A percentile compares a stretch with the other conserved stretches of the same genome.
Conservation (phyloP, 2,329 filamentous ascomycete species). For the Zasmidium cellare region DNA sequence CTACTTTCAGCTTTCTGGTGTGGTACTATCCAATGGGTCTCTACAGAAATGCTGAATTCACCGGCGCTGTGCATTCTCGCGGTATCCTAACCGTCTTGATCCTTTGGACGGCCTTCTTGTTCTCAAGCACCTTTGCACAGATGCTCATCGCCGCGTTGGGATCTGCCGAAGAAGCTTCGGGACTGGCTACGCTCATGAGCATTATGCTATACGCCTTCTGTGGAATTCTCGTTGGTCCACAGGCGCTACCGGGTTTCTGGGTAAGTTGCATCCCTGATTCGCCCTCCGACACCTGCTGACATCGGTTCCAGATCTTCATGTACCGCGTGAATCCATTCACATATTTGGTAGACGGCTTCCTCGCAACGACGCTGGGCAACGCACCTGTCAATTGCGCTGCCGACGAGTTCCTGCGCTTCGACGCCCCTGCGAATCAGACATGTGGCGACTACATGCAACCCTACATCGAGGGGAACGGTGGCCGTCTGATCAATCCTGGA, state of each 20-base stretch:
- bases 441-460: constrained; percentile 38
- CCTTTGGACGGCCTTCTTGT: constrained; percentile 67
- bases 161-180: constrained; percentile 69
- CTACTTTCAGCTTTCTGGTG: constrained; percentile 68
- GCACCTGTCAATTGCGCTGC: constrained; percentile 62
- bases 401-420: constrained; percentile 67
- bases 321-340: constrained; percentile 78
- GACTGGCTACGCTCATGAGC: constrained; percentile 72
- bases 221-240: constrained; percentile 65
- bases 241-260: constrained; percentile 69
- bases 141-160: constrained; percentile 73
- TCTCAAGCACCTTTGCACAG: constrained; percentile 69
- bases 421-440: constrained; percentile 53
- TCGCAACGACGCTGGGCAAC: constrained; percentile 68
- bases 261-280: neutral
- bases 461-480: constrained; percentile 29
- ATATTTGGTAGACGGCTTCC: constrained; percentile 70
- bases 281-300: too few relatives aligned
- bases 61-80: constrained; percentile 41
- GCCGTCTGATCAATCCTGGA: constrained; percentile 33
- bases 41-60: constrained; percentile 70
- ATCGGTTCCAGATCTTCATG: constrained; percentile 61
- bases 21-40: constrained; percentile 84
- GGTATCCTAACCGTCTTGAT: constrained; percentile 71
- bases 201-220: constrained; percentile 67